Evolutionary conservation across 2,329 filamentous ascomycete species (phyloP), one percentile per base, ranked within the genome.

Genomic region (Chaetothyriales sp.): DNA sequence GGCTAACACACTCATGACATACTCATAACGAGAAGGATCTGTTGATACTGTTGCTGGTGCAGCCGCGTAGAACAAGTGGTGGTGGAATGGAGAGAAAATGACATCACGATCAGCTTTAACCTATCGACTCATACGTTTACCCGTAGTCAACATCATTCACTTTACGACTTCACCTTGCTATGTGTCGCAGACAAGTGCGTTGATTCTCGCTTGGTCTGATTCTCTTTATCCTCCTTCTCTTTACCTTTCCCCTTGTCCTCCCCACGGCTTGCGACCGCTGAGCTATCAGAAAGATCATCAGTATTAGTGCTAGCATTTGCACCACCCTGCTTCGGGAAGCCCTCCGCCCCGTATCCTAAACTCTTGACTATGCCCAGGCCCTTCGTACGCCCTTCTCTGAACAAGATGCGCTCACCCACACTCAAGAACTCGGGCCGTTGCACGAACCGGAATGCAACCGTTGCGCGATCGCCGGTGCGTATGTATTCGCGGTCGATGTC

Each of bases 401-500:
- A 98, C 18, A 98, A 71, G 29, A 98, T 78, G 19, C 90, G 77
- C 67, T 97, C 92, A 0, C 92, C 92, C 0, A 88, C 83, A 0
- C 82, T 85, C 10, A 98, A 71, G 60, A 94, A 98, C 70, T 98
- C 92, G 1, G 92, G 92, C 19, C 90, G 75, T 67, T 95, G 92
- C 2, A 95, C 85, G 64, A 98, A 98, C 8, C 84, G 82, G 70
- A 98, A 98, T 0, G 90, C 92, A 1, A 98, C 92, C 0, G 83
- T 83, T 1, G 92, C 92, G n/a, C 90, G 77, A 66, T 97, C 92
- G 8, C 92, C 92, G 0, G 90, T 95, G 6, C 92, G 81, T 58
- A 98, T 95, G 62, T 89, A 92, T 22, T 86, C 85, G n/a, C 90
- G 82, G 65, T 98, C 92, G 59, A 98, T 92, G 64, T 95, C 92